A percentile compares a stretch with the other conserved stretches of the same genome.
Evolutionary conservation across 805 yeast species (phyloP).

Genomic region (Wickerhamomyces canadensis): DNA sequence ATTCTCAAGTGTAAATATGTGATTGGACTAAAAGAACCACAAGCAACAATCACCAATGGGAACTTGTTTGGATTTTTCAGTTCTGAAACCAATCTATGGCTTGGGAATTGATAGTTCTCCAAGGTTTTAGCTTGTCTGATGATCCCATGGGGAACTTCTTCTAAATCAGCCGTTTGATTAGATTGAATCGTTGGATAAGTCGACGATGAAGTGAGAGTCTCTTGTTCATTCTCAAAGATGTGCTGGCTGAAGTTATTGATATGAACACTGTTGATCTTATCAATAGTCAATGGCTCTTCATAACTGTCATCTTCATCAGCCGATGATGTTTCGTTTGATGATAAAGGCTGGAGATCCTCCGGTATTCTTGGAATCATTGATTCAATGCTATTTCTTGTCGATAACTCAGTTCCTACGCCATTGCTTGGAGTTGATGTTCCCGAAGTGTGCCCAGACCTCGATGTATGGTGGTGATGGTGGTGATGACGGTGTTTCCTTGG

Average conservation of each 20-base stretch:
- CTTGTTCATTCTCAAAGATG: slow-evolving; percentile 4
- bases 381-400: slow-evolving; percentile 10
- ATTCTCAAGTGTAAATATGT: slow-evolving; percentile 91
- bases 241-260: slow-evolving; percentile 5
- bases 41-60: slow-evolving; percentile 92
- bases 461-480: slow-evolving; percentile 7
- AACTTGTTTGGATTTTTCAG: slow-evolving; percentile 69
- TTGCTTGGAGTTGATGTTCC: slow-evolving; percentile 10
- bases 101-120: slow-evolving; percentile 73
- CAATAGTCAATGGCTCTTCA: too few relatives aligned
- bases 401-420: too few relatives aligned
- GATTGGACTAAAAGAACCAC: slow-evolving; percentile 95
- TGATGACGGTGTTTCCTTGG: slow-evolving; percentile 31
- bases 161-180: slow-evolving; percentile 82
- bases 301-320: slow-evolving; percentile 14
- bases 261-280: too few relatives aligned
- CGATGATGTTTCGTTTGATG: slow-evolving; percentile 37
- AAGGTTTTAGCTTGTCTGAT: slow-evolving; percentile 77
- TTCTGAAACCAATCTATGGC: slow-evolving; percentile 71
- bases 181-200: slow-evolving; percentile 32
- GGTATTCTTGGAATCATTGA: slow-evolving; percentile 46
- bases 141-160: slow-evolving; percentile 95
- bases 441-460: slow-evolving; percentile 2
- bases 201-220: slow-evolving; percentile 16
- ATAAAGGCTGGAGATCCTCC: slow-evolving; percentile 52